Percentiles rank a stretch among this genome's conserved stretches.
phyloP scores from a whole-genome alignment of 495 filamentous ascomycete species.

The Xanthoparmelia taractica region DNA sequence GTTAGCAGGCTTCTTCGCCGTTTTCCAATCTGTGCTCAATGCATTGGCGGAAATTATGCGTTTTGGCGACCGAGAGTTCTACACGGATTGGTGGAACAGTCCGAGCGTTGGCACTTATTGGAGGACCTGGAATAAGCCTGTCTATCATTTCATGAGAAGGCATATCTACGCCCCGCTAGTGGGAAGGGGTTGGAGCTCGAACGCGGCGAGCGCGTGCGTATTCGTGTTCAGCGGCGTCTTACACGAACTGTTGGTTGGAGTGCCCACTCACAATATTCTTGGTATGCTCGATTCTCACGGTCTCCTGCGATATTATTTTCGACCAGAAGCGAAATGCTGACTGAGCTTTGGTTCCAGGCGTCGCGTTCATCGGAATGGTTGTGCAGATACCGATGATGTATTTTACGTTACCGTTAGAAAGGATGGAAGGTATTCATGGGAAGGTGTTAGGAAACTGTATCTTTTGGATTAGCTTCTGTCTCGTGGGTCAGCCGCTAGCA shows the following conservation, averaged over 20 bases:
- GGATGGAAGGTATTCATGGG: constrained; percentile 62
- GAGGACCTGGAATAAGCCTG: constrained; percentile 95
- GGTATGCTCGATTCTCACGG: constrained; percentile 41
- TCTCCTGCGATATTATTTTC: neutral
- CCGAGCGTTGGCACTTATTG: constrained; percentile 80
- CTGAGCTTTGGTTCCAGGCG: constrained; percentile 42
- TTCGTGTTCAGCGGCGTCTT: constrained; percentile 81
- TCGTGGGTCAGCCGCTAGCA: constrained; percentile 87
- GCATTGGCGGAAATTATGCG: constrained; percentile 81
- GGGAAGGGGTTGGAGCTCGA: constrained; percentile 65
- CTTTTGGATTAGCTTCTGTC: constrained; percentile 92
- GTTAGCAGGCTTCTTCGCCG: constrained; percentile 92
- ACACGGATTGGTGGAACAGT: constrained; percentile 96
- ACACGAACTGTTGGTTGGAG: constrained; percentile 87
- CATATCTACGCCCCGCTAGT: constrained; percentile 85
- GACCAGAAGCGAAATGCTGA: neutral
- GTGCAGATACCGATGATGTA: constrained; percentile 80
- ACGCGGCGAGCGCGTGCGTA: constrained; percentile 62
- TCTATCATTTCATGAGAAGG: constrained; percentile 89
- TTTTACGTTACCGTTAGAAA: constrained; percentile 70
- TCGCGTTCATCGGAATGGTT: constrained; percentile 91
- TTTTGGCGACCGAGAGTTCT: constrained; percentile 91
- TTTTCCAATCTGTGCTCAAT: constrained; percentile 87
- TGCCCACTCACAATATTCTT: constrained; percentile 92
- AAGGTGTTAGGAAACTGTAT: constrained; percentile 80